Evolutionary conservation across 176 grass and related monocot genomes (phyloP).

Genomic region (Bothriochloa decipiens): DNA sequence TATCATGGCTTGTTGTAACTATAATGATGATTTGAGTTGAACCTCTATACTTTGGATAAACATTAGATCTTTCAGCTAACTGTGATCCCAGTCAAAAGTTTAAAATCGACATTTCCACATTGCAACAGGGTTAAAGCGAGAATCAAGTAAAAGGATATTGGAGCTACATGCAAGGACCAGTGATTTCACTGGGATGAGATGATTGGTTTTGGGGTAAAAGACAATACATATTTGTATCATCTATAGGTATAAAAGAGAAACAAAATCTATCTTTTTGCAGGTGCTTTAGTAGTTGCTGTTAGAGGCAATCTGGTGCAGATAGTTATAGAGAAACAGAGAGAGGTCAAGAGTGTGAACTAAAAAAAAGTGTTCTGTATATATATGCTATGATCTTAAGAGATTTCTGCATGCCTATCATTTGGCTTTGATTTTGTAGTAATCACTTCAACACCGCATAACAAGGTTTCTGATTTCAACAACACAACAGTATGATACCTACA

Average conservation of each 20-base stretch:
- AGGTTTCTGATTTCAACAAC: background rate
- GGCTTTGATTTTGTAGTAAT: no score
- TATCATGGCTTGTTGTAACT: background rate
- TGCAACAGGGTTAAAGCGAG: conserved; percentile 43
- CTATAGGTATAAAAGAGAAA: background rate
- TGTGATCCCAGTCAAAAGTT: background rate
- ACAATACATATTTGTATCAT: background rate
- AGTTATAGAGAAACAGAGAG: conserved; percentile 49
- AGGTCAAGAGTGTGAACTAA: conserved; percentile 35
- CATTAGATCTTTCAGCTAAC: background rate
- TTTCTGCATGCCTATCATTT: background rate
- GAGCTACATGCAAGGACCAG: conserved; percentile 52
- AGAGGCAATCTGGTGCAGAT: conserved; percentile 59
- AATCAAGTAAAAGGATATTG: conserved; percentile 54
- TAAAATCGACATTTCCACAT: background rate
- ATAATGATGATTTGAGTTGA: background rate
- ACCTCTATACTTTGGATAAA: background rate
- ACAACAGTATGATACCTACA: background rate
- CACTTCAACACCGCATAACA: no score
- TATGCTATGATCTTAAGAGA: background rate
- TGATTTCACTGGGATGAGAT: conserved; percentile 49
- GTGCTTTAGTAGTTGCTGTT: conserved; percentile 44
- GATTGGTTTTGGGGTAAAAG: conserved; percentile 43
- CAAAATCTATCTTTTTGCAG: background rate
- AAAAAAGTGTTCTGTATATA: conserved; percentile 11